Percentiles rank a stretch among this genome's conserved stretches.
Conservation (phyloP, 2,329 filamentous ascomycete species). For the Trichoderma sp. region DNA sequence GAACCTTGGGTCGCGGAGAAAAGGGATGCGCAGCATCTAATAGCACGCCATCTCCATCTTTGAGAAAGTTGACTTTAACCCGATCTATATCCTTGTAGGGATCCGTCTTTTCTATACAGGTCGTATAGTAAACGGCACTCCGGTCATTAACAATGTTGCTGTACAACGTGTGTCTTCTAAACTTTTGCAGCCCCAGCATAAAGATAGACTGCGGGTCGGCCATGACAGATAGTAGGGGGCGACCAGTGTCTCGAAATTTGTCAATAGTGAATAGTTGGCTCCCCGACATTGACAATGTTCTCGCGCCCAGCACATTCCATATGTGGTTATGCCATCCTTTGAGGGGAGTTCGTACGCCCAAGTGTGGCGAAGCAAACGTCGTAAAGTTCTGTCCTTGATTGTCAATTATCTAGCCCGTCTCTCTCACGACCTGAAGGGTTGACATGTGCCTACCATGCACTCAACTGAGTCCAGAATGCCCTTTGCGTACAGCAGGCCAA, state of each 20-base stretch:
- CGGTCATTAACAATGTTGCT: constrained; percentile 86
- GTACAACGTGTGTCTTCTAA: constrained; percentile 78
- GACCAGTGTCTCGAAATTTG: constrained; percentile 79
- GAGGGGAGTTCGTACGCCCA: constrained; percentile 73
- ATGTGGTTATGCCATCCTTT: constrained; percentile 67
- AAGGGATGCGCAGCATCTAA: constrained; percentile 70
- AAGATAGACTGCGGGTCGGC: constrained; percentile 87
- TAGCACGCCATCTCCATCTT: constrained; percentile 75
- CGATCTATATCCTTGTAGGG: constrained; percentile 72
- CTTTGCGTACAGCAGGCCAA: constrained; percentile 80
- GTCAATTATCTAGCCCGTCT: neutral
- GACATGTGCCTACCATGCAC: constrained; percentile 63
- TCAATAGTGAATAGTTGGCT: constrained; percentile 88
- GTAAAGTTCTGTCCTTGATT: constrained; percentile 71
- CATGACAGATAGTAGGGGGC: constrained; percentile 77
- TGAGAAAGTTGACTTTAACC: constrained; percentile 72
- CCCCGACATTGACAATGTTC: constrained; percentile 80
- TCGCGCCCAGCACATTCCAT: constrained; percentile 83
- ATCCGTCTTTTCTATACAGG: constrained; percentile 74
- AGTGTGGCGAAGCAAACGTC: constrained; percentile 84
- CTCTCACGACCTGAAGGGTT: neutral
- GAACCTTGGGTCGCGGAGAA: constrained; percentile 48
- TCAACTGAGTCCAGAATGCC: constrained; percentile 78
- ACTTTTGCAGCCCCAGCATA: constrained; percentile 74
- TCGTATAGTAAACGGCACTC: constrained; percentile 82